Evolutionary conservation across 352 stramenopile genomes (phyloP), one percentile per base, ranked within the genome.

Genomic region (Phytophthora hibernalis): DNA sequence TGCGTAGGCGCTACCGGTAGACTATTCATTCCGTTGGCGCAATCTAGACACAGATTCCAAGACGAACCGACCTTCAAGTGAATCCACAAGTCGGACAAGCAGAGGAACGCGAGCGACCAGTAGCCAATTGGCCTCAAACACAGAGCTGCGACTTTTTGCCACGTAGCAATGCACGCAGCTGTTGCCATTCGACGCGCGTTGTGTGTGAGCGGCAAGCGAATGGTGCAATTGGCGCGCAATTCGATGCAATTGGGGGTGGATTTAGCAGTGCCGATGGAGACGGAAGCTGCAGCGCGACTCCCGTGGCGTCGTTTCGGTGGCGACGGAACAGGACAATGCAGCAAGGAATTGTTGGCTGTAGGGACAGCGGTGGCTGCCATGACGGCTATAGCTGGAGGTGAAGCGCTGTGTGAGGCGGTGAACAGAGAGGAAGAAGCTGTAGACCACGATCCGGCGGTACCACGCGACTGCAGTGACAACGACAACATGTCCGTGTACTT

Each of bases 401-500:
- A 68, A 15, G 12, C 68, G 7, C 18, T 68, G 40, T 70, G 68
- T 24, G 55, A 74, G 52, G 44, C 43, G 26, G 16, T 68, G 50
- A 63, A 64, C 20, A 51, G 35, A 24, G 58, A 48, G 2, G 47
- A 61, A 1, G 42, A 22, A 30, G 5, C 40, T 24, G 52, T 37
- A 16, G 53, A 53, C 5, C 20, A 51, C 10, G 43, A 62, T 8
- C 10, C 58, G 7, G 22, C 59, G 35, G 35, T 47, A 0, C 57
- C 52, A 37, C 21, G 48, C 30, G 44, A 31, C 21, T 62, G 33
- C 31, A 60, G 60, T 12, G 55, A 52, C 11, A 62, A 51, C 15
- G 35, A 66, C 33, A 64, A 8, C 26, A 66, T 72, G 52, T 67
- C 70, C n/a, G 50, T 54, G 16, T 84, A 80, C 52, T 92, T 93